Evolutionary conservation across 2,329 filamentous ascomycete genomes (phyloP), one percentile per base, ranked within the genome.

Genomic region (Berkeleyomyces rouxiae): DNA sequence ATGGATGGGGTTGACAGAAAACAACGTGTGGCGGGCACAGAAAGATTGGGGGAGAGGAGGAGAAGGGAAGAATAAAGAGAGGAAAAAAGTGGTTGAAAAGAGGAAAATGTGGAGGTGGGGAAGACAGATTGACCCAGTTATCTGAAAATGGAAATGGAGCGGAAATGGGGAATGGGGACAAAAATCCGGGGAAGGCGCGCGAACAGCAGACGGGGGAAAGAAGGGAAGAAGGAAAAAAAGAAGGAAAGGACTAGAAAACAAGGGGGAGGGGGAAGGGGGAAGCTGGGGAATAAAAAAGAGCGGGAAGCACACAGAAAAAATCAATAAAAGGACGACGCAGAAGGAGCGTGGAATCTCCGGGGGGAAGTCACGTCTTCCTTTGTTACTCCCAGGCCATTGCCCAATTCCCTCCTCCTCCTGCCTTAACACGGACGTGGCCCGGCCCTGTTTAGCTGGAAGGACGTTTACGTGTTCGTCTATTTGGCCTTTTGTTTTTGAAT

Each of bases 101-200:
- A 61, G 59, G 7, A 61, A 60, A 49, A 31, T 39, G n/a, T 51
- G 46, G 39, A 42, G 44, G 46, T 61, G 44, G 47, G 47, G 59
- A 53, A 61, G 31, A n/a, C 36, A 43, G 37, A 61, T 43, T 53
- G 36, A 6, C 51, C 51, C 51, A 55, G 39, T 55, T 55, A 55
- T 55, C 51, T 39, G 46, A 53, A 53, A 53, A 23, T 42, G 59
- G 36, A 31, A 59, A 59, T 31, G 7, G 33, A 33, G 33, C 42
- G 33, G 44, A 39, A n/a, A n/a, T 39, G 33, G 57, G 40, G 46
- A 55, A 55, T 55, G 51, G 51, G 36, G 51, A 55, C 4, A 39
- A 59, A 49, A 59, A 49, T 49, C 58, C 23, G 58, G 58, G 58
- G 58, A 59, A 59, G 43, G 58, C 44, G 58, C 58, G 31, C 31